Base-by-base conservation (phyloP, 2,329 filamentous ascomycete species). In the Neoscytalidium dimidiatum region DNA sequence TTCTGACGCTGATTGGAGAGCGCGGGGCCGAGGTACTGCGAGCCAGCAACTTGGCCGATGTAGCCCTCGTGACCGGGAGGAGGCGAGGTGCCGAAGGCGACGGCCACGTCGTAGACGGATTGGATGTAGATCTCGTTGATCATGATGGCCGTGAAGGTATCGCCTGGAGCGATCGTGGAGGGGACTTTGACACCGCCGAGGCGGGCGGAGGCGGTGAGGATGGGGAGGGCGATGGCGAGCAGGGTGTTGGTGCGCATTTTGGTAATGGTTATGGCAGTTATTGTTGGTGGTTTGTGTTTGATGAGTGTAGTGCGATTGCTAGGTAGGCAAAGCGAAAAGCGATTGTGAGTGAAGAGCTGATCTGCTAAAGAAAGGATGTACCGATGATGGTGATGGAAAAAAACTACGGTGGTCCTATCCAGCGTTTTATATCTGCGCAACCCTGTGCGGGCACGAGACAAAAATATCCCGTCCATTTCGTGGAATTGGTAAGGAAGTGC, bases 181-280 rank as follows among this genome's bases (percentile, higher is more conserved):
- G 82, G 82, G 17, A 79, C 74, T 17, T 76, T 71, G 69, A 83
- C 77, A 72, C 81, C 81, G 64, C 69, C 68, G 67, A 84, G 81
- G 68, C 79, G 77, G 64, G 80, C 80, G 44, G 72, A 69, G 49
- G 77, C 62, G 21, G 70, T 21, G 53, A 70, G 53, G 13, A 69
- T 26, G 31, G 71, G 52, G 21, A 66, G 28, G 11, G 43, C 49
- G 58, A 71, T 38, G 38, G 68, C 31, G 66, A 71, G 64, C 62
- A 67, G 19, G 61, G 49, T 67, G 48, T 58, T 19, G 69, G 67
- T 66, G 63, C 67, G 67, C 70, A 72, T 68, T 56, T 46, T 68
- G 26, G n/a, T n/a, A n/a, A 17, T 56, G 48, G 46, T 35, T 17
- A 6, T 23, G 2, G n/a, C 23, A 8, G 51, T 17, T 56, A 29